Conservation (phyloP, 2,329 filamentous ascomycete genomes). For the Fusarium sp. region DNA sequence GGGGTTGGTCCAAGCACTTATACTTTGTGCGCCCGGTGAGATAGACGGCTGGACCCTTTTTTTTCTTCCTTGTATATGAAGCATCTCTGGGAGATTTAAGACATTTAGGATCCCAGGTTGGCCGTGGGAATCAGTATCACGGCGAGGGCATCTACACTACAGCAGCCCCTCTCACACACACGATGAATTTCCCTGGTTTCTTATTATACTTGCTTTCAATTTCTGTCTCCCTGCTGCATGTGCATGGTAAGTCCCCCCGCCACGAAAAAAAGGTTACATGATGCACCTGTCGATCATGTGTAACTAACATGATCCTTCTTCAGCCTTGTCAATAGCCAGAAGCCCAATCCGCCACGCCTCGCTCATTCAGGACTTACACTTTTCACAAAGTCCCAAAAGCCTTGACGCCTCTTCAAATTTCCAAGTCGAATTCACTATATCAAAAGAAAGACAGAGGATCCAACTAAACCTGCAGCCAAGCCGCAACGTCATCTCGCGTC, state of each 20-base stretch:
- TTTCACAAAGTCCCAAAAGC: conserved; percentile 9
- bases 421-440: conserved; percentile 25
- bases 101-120: background rate
- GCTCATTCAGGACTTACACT: conserved; percentile 14
- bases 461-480: conserved; percentile 25
- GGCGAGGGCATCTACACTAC: background rate
- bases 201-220: conserved; percentile 6
- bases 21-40: background rate
- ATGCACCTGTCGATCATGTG: background rate
- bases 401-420: conserved; percentile 17
- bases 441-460: conserved; percentile 8
- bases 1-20: conserved; percentile 4
- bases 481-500: conserved; percentile 22
- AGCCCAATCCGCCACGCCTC: conserved; percentile 9
- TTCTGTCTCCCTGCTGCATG: background rate
- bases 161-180: background rate
- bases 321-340: conserved; percentile 16
- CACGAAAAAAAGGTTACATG: background rate
- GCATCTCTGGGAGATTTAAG: background rate
- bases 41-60: background rate
- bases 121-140: background rate
- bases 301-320: background rate
- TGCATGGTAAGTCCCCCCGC: conserved; percentile 13
- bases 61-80: background rate
- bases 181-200: conserved; percentile 20